Base-by-base conservation (phyloP, 371 early-diverging fungal genomes). In the Lichtheimia hyalospora region DNA sequence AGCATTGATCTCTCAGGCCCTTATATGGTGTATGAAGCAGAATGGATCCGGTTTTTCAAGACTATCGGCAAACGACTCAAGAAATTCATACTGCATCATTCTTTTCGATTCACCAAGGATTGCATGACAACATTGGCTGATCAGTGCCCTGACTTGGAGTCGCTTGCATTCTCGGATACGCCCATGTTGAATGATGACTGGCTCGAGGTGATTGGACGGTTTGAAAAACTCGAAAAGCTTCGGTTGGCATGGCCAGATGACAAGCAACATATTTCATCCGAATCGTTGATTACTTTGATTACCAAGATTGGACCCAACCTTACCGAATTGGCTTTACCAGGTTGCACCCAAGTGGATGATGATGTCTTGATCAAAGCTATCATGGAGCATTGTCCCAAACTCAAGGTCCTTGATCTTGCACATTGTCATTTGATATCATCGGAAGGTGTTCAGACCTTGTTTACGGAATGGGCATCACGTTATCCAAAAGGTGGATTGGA, bases 1-100 rank as follows among this genome's bases (percentile, higher is more conserved):
- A 72, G 82, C 0, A 57, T 95, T 34, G 78, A 81, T 2, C 72
- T 95, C 15, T 82, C 85, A 6, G 96, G 96, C 0, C 83, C 92
- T 0, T 92, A 89, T 55, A 70, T 93, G 42, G 78, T 92, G 5
- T 80, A 78, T 0, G 84, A 86, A 40, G 52, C 58, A 0, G 82
- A 81, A 2, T 96, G 85, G 73, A 75, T 75, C n/a, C 43, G 49
- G 7, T 77, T 94, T 52, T 87, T 94, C 62, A 64, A 72, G 27
- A 53, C 52, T 0, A 48, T 82, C 1, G 86, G 88, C 5, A 18
- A 58, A 0, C 69, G 74, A 8, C 73, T 96, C n/a, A 70, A 74
- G 50, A 56, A 68, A 14, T 84, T 96, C 60, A 69, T 58, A 3
- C 69, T 92, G 15, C 70, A 80, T 39, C 78, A 90, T 54, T 82